Evolutionary conservation across 106 monocot genomes (phyloP), one percentile per base, ranked within the genome.

Genomic region (Phalaenopsis aphrodite): DNA sequence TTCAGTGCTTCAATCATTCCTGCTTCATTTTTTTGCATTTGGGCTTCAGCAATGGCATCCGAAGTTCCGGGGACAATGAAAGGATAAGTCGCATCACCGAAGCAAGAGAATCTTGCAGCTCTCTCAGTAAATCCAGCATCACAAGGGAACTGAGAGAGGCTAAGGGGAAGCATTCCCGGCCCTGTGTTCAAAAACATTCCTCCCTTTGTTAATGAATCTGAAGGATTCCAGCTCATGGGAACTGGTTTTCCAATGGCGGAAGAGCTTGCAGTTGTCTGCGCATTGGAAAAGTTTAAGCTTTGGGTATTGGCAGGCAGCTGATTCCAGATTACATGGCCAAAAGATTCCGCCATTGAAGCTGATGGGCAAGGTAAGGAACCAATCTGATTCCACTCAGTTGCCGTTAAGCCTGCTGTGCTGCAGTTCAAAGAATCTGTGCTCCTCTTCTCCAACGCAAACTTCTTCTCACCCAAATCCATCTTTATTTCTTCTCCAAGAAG

Each of bases 101-200:
- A 93, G 79, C 87, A 91, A 1, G 95, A 93, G 69, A 87, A 89
- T 76, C 91, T 87, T 48, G 93, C 92, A 0, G 95, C 90, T 38
- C 89, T 58, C 77, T 93, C 95, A 41, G 90, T 85, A 83, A 95
- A 95, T 38, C 77, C 87, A 1, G 86, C 77, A 41, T 95, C 95
- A 8, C 82, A 55, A 2, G 89, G 89, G 78, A 93, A 86, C 56
- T 91, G 84, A 7, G 92, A 72, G 4, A 87, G 80, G 30, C 80
- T 68, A 6, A 52, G 52, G 12, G 52, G 52, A 12, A 52, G 52
- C 52, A 52, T 52, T n/a, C 46, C 56, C 46, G 56, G 15, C 65
- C 18, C 61, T 61, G 61, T 8, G 61, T 10, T 61, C 19, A 83
- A 87, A 41, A 75, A 39, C 7, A 58, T 83, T 37, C 64, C 81